Evolutionary conservation across 1,284 basidiomycete genomes (phyloP), one percentile per base, ranked within the genome.

Genomic region (Rhodotorula sp.): DNA sequence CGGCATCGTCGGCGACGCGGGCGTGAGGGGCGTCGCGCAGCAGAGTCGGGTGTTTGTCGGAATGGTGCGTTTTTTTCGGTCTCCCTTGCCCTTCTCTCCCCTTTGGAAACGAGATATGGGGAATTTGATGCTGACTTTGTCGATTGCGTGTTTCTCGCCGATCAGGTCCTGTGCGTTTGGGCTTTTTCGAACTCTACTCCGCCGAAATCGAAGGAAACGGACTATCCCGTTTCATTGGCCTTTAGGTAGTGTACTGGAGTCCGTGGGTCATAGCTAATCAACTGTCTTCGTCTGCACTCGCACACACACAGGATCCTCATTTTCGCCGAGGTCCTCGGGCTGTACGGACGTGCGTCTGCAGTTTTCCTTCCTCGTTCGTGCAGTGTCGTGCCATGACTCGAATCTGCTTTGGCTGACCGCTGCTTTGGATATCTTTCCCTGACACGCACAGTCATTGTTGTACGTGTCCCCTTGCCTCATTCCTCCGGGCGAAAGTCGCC

Each of bases 1-100:
- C 66, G 82, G 82, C 53, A 82, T 83, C 69, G 82, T 83, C 30
- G 82, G 82, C 72, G 82, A 83, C 64, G 82, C 82, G 7, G 82
- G 82, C 78, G 82, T 83, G 20, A 74, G 82, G 56, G 82, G 82
- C 70, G 82, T 82, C 17, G 82, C 82, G 45, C 82, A 83, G 75
- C 82, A 64, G 62, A 64, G 58, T 18, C 57, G 64, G n/a, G 64
- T 66, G 42, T 71, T 70, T 37, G 61, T 67, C 57, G 64, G 65
- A 54, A 67, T 68, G 61, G 71, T 77, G 42, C 76, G 61, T 45
- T 10, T 4, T 22, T 14, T 17, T 18, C 17, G 20, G 4, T n/a
- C 7, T 22, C n/a, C 57, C 14, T 26, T 26, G 37, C 33, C 7
- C 56, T 44, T 24, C 37, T 42, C n/a, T n/a, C n/a, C n/a, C n/a